phyloP scores from a whole-genome alignment of 345 rosid species.

The Acer saccharum region DNA sequence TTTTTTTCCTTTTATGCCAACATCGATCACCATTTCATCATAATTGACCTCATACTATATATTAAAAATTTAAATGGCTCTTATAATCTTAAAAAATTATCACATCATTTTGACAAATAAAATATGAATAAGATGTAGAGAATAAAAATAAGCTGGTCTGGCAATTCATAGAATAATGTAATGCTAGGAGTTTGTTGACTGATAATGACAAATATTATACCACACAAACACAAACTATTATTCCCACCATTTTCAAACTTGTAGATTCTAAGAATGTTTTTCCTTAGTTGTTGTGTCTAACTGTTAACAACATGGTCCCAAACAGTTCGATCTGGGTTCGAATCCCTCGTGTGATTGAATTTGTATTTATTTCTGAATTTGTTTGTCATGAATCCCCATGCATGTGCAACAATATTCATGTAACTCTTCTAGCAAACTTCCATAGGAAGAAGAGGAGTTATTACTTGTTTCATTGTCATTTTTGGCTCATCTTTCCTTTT shows the following conservation, averaged over 20 bases:
- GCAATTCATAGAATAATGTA: not conserved
- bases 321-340: no score
- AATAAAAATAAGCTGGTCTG: not conserved
- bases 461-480: not conserved
- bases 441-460: not conserved
- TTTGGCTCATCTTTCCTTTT: not conserved
- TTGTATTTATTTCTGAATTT: no score
- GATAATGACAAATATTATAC: not conserved
- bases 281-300: not conserved
- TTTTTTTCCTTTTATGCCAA: not conserved
- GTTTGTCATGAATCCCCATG: no score
- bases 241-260: not conserved
- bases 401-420: not conserved
- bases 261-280: not conserved
- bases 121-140: not conserved
- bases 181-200: not conserved
- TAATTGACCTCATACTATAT: not conserved
- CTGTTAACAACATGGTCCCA: no score
- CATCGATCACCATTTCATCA: constrained; percentile 16
- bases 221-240: not conserved
- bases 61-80: no score
- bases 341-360: no score
- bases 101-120: no score
- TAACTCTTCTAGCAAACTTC: not conserved
- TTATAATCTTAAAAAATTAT: no score